Evolutionary conservation across 306 rosid genomes (phyloP), one percentile per base, ranked within the genome.

Genomic region (Astragalus membranaceus): DNA sequence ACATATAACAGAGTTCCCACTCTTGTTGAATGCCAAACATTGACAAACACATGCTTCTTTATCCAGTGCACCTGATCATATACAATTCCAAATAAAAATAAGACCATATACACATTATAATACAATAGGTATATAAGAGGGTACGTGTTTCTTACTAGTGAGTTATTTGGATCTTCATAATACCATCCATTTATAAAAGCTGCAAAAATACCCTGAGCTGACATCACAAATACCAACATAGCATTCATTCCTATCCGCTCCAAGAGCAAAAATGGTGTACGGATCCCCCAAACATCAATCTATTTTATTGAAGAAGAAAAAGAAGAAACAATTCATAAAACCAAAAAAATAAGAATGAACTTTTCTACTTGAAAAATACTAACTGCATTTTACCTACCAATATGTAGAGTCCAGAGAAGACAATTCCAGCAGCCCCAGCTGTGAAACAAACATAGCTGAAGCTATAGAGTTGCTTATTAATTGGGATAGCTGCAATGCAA

Each of bases 181-280:
- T 74, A 92, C 98, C 96, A 89, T 17, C 92, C 98, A 75, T 92
- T 92, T 13, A 92, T 79, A 69, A 92, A 92, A 47, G 89, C 96
- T 11, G 92, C 98, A 9, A 92, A 89, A 57, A 92, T 92, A 5
- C 95, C 95, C 26, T 92, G 70, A 12, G 96, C 98, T 36, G 92
- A 92, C 95, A 92, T 73, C 74, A 87, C 95, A 78, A 82, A 92
- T 69, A 92, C 96, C 13, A 89, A 87, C 98, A 92, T 89, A 20
- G 96, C 90, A 69, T 92, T 92, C 96, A 86, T 87, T 83, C 98
- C 98, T 20, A 92, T 92, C 98, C 98, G 89, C 64, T 92, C 96
- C 65, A 92, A 77, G 80, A 88, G 85, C 48, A 92, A 73, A 60
- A 92, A 92, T 32, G 92, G 92, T 8, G 78, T 83, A 33, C 92